Conservation (phyloP, 257 asterid species). For the Nicotiana attenuata region DNA sequence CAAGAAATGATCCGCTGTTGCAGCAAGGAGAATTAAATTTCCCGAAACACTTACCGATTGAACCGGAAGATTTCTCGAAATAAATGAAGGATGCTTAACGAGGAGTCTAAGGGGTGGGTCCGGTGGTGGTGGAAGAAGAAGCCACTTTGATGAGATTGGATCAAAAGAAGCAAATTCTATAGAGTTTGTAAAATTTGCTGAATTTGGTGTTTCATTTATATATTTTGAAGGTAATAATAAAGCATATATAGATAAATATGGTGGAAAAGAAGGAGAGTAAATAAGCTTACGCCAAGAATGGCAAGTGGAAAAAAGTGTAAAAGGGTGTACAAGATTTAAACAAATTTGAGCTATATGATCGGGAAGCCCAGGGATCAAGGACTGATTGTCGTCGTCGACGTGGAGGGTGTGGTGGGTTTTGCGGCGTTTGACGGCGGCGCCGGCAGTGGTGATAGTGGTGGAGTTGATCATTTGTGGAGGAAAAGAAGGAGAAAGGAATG, state of each 20-base stretch:
- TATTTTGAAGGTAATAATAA: constrained; percentile 23
- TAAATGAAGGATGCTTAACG: constrained; percentile 71
- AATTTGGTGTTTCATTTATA: neutral
- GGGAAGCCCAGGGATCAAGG: constrained; percentile 66
- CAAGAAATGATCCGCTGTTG: constrained; percentile 50
- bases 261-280: constrained; percentile 69
- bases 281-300: constrained; percentile 72
- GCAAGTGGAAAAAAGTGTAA: constrained; percentile 51
- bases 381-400: constrained; percentile 11
- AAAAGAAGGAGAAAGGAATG: neutral
- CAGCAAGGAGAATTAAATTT: constrained; percentile 56
- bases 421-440: constrained; percentile 23
- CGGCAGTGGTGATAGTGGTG: constrained; percentile 1
- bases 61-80: constrained; percentile 64
- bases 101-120: constrained; percentile 42
- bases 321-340: constrained; percentile 51
- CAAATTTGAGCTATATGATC: constrained; percentile 59
- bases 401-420: constrained; percentile 23
- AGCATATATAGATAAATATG: constrained; percentile 65
- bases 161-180: constrained; percentile 49
- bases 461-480: constrained; percentile 45
- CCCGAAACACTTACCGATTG: constrained; percentile 58
- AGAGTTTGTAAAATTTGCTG: neutral
- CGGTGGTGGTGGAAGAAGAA: constrained; percentile 43
- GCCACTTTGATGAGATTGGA: constrained; percentile 61